Conservation (phyloP, 106 monocot genomes). For the Apostasia shenzhenica region DNA sequence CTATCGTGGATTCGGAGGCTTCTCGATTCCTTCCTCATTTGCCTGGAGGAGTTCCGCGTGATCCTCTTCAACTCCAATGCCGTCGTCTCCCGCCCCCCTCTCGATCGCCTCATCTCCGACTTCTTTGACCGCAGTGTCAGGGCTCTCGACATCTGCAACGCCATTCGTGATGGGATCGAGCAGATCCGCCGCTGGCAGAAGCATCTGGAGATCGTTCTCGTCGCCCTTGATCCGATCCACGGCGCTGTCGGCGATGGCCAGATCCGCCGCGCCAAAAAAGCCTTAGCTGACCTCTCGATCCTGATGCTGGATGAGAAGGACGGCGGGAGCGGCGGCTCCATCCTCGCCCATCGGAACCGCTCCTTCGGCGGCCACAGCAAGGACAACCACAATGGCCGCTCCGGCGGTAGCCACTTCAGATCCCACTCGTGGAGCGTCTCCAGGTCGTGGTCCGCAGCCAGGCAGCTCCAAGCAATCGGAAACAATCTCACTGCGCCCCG, state of each 20-base stretch:
- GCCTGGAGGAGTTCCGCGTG: conserved; percentile 43
- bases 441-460: conserved; percentile 23
- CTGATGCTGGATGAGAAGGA: conserved; percentile 54
- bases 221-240: not conserved
- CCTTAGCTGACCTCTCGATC: conserved; percentile 41
- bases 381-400: not conserved
- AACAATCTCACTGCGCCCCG: conserved; percentile 18
- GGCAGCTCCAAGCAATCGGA: conserved; percentile 25
- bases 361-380: conserved; percentile 33
- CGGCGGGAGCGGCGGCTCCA: conserved; percentile 10
- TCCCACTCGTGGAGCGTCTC: conserved; percentile 31
- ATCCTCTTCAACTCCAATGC: conserved; percentile 14
- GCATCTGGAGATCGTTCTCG: conserved; percentile 39
- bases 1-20: conserved; percentile 44
- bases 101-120: conserved; percentile 39
- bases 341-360: conserved; percentile 29
- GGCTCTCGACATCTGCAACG: conserved; percentile 59
- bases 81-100: conserved; percentile 11
- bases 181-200: conserved; percentile 43
- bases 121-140: conserved; percentile 55
- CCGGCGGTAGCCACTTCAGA: conserved; percentile 14
- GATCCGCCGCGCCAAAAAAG: conserved; percentile 46
- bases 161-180: conserved; percentile 48
- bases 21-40: conserved; percentile 40
- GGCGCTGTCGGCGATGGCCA: conserved; percentile 33